phyloP scores from a whole-genome alignment of 164 flowering plant genomes.

The Magnolia kwangsiensis region DNA sequence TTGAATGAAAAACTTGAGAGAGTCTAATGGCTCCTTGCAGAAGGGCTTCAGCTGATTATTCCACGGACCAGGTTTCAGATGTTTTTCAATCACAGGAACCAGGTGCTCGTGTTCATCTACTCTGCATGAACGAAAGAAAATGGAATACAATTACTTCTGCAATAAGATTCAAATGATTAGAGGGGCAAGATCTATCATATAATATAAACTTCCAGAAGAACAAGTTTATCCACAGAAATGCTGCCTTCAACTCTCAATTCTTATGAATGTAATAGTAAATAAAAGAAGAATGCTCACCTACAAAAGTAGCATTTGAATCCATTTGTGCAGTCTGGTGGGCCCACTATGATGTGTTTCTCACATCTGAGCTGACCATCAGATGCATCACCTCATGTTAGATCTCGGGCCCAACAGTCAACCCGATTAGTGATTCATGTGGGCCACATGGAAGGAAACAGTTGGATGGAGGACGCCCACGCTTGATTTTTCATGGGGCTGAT shows the following conservation, averaged over 20 bases:
- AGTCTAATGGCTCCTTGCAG: conserved; percentile 45
- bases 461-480: too few relatives aligned
- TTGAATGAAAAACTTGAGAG: conserved; percentile 62
- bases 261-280: too few relatives aligned
- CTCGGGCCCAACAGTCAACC: too few relatives aligned
- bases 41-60: conserved; percentile 58
- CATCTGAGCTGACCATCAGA: too few relatives aligned
- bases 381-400: too few relatives aligned
- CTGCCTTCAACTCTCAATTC: not conserved
- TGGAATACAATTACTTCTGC: not conserved
- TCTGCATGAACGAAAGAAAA: conserved; percentile 32
- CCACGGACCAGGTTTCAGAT: conserved; percentile 71
- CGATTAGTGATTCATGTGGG: too few relatives aligned
- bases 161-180: not conserved
- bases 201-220: not conserved
- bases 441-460: too few relatives aligned
- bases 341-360: too few relatives aligned
- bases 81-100: conserved; percentile 54
- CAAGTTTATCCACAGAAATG: not conserved
- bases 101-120: conserved; percentile 52
- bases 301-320: too few relatives aligned
- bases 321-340: too few relatives aligned
- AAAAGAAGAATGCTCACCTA: too few relatives aligned
- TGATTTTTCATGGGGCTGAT: too few relatives aligned
- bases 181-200: not conserved